Base-by-base conservation (phyloP, 352 stramenopile genomes). In the Pythium folliculosum region DNA sequence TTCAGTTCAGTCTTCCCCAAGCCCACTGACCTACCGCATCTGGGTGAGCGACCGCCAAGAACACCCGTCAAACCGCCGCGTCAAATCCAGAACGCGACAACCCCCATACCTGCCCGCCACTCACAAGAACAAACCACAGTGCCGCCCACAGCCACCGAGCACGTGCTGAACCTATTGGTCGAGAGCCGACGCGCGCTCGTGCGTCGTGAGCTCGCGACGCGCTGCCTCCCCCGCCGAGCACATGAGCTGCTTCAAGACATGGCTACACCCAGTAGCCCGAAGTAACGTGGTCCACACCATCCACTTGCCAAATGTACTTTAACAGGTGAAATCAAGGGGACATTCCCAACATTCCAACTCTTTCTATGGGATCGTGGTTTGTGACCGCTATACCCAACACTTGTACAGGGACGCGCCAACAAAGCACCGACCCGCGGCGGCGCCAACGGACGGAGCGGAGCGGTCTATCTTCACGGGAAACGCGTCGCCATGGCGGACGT, bases 121-220 rank as follows among this genome's bases (percentile, higher is more conserved):
- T 32, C 27, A 32, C 27, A 32, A 32, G 27, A 32, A 32, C 27
- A 9, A 25, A 30, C 3, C 19, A 25, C 30, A 43, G 22, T n/a
- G 38, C 38, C 54, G 45, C 17, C 27, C 27, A 45, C 14, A 47
- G 14, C 40, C 6, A 23, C 47, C 12, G 61, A 64, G n/a, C 38
- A 49, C 32, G 30, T 62, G 43, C 62, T 32, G 22, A 66, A 63
- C 59, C 63, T 69, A 8, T 44, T 69, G 5, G 25, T 73, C 12
- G 67, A 73, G 37, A 67, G 55, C 48, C 56, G 56, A 12, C 60
- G 61, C n/a, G 44, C 67, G 21, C 60, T 69, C 19, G 27, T 68
- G 19, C 66, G 60, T 14, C 60, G 66, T 35, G 60, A 73, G 37
- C 67, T 73, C 48, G 30, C 55, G 19, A 30, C 35, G 9, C 19